Conservation (phyloP, 2,329 filamentous ascomycete genomes). For the Colletotrichum sp. region DNA sequence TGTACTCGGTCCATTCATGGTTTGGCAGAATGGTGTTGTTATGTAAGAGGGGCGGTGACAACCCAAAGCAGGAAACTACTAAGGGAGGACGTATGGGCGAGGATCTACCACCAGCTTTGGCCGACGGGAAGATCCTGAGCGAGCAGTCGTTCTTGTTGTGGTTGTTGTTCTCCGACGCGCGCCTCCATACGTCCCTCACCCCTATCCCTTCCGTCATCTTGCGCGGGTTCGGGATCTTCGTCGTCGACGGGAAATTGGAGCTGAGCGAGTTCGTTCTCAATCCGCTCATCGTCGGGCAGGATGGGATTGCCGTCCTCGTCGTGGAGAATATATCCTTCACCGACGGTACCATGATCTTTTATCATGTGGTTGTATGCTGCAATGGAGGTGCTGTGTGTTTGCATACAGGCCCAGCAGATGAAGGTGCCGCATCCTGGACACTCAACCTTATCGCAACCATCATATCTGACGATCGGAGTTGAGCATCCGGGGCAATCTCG, state of each 20-base stretch:
- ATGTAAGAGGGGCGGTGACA: too few relatives aligned
- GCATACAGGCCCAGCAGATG: background rate
- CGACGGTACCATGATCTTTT: background rate
- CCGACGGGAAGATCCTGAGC: background rate
- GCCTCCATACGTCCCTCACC: background rate
- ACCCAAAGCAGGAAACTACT: too few relatives aligned
- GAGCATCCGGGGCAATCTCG: background rate
- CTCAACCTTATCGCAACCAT: background rate
- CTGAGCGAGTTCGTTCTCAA: background rate
- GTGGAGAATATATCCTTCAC: fast-evolving
- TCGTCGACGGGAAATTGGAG: background rate
- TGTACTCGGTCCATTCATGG: too few relatives aligned
- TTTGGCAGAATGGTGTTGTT: too few relatives aligned
- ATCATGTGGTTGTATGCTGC: background rate
- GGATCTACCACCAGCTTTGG: background rate
- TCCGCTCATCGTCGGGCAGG: background rate
- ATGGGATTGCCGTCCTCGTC: background rate
- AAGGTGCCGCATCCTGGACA: background rate
- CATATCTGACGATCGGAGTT: background rate
- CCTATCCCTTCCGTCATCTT: background rate
- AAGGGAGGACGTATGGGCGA: too few relatives aligned
- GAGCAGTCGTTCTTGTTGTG: fast-evolving
- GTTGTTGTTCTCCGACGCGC: background rate
- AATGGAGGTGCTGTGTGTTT: fast-evolving
- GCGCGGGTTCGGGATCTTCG: background rate